Evolutionary conservation across 2,329 filamentous ascomycete species (phyloP).

Genomic region (Penicillium sp.): DNA sequence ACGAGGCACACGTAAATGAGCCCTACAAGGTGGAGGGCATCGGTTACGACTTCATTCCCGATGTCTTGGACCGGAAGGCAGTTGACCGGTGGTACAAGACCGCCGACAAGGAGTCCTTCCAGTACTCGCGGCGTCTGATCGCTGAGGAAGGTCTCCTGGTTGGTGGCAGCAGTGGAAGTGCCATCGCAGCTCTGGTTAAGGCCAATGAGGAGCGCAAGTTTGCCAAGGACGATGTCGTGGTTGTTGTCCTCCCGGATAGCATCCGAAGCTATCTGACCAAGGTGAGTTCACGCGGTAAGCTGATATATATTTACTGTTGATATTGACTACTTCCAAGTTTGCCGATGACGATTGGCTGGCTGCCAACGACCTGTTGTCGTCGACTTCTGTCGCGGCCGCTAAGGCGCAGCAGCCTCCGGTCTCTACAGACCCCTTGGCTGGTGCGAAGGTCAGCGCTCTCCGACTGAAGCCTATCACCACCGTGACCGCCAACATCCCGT

Average conservation of each 20-base stretch:
- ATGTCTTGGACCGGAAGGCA: slow-evolving; percentile 75
- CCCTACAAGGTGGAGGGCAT: slow-evolving; percentile 98
- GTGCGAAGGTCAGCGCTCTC: slow-evolving; percentile 76
- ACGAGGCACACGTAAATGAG: slow-evolving; percentile 75
- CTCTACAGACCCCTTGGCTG: slow-evolving; percentile 66
- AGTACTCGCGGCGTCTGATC: slow-evolving; percentile 84
- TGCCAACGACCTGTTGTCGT: slow-evolving; percentile 84
- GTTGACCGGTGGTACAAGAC: slow-evolving; percentile 99
- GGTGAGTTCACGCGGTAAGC: slow-evolving; percentile 36
- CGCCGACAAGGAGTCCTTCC: slow-evolving; percentile 85
- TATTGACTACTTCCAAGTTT: slow-evolving; percentile 55
- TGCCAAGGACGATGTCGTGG: slow-evolving; percentile 79
- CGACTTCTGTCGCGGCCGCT: slow-evolving; percentile 47
- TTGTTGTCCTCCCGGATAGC: slow-evolving; percentile 90
- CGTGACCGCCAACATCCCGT: slow-evolving; percentile 66
- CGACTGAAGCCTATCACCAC: slow-evolving; percentile 93
- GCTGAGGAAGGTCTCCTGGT: slow-evolving; percentile 91
- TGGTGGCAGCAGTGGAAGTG: slow-evolving; percentile 89
- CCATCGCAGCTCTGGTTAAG: slow-evolving; percentile 76
- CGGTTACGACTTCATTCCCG: slow-evolving; percentile 96
- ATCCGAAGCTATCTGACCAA: slow-evolving; percentile 97
- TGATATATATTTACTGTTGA: background rate
- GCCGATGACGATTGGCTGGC: slow-evolving; percentile 98
- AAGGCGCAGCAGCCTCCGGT: slow-evolving; percentile 34
- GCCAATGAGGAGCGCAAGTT: slow-evolving; percentile 75